Evolutionary conservation across 1,284 basidiomycete genomes (phyloP).

Genomic region (Ustilago trichophora): DNA sequence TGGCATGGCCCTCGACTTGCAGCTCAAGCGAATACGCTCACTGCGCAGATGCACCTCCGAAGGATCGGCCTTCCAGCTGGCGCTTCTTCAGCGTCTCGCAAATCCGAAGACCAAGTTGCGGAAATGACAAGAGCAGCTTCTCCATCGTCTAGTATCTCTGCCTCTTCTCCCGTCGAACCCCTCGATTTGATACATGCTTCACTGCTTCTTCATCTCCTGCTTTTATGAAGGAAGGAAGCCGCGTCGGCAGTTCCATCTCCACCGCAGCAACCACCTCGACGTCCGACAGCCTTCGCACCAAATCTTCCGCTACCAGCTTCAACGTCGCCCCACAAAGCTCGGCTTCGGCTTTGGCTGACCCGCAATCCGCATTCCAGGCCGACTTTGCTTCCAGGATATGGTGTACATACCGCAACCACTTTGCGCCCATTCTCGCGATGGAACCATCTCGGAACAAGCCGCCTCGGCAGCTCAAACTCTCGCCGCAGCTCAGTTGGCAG

Average conservation of each 20-base stretch:
- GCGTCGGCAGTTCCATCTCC: constrained; percentile 34
- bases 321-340: neutral
- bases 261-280: constrained; percentile 22
- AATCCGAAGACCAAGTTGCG: constrained; percentile 3
- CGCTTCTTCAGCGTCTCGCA: neutral
- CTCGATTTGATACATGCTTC: constrained; percentile 19
- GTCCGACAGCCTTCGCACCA: constrained; percentile 26
- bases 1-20: constrained; percentile 47
- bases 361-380: constrained; percentile 34
- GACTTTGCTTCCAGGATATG: constrained; percentile 60
- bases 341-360: neutral
- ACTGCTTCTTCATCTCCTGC: constrained; percentile 13
- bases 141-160: constrained; percentile 12
- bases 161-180: constrained; percentile 19
- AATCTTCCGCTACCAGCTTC: constrained; percentile 39
- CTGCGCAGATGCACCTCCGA: neutral
- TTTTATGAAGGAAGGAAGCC: constrained; percentile 8
- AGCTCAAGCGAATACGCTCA: neutral
- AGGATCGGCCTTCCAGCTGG: neutral
- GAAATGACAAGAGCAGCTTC: constrained; percentile 14
- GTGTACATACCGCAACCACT: constrained; percentile 64
- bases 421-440: constrained; percentile 62
- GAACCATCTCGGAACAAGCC: constrained; percentile 59
- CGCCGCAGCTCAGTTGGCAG: constrained; percentile 12
- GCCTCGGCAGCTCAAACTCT: constrained; percentile 44